Conservation (phyloP, 768 basidiomycete genomes). For the Phanerodontia chrysosporium region DNA sequence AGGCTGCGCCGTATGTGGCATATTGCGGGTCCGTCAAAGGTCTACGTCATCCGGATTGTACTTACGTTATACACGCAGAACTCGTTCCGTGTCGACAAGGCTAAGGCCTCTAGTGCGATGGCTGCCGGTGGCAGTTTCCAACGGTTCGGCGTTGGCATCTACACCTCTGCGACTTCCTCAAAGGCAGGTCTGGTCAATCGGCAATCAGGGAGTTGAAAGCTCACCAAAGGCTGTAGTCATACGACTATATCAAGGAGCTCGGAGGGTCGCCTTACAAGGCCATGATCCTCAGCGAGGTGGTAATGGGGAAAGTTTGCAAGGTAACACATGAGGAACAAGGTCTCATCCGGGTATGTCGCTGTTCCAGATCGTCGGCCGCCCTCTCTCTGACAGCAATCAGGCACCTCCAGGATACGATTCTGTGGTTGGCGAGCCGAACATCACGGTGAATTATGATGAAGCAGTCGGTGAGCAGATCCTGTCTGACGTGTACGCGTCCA, state of each 20-base stretch:
- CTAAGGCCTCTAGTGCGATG: not conserved
- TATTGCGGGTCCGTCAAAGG: slow-evolving; percentile 15
- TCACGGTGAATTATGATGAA: slow-evolving; percentile 23
- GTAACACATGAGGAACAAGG: slow-evolving; percentile 53
- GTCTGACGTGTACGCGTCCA: too few species aligned
- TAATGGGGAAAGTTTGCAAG: slow-evolving; percentile 50
- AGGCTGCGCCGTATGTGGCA: slow-evolving; percentile 20
- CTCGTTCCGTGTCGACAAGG: slow-evolving; percentile 1
- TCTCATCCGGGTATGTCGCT: slow-evolving; percentile 33
- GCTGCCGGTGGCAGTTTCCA: not conserved
- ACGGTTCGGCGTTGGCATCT: slow-evolving; percentile 14
- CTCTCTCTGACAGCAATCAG: slow-evolving; percentile 2
- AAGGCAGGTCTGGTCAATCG: slow-evolving; percentile 16
- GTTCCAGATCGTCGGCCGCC: too few species aligned
- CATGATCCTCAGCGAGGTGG: slow-evolving; percentile 13
- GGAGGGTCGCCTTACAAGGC: not conserved
- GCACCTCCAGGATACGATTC: slow-evolving; percentile 22
- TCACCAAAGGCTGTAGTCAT: not conserved
- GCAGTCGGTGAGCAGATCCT: slow-evolving; percentile 20
- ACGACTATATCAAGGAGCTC: slow-evolving; percentile 10
- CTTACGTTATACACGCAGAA: not conserved
- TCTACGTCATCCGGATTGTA: not conserved
- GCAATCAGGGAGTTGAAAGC: not conserved
- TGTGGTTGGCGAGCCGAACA: slow-evolving; percentile 25
- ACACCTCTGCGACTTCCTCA: slow-evolving; percentile 12